Percentiles rank a stretch among this genome's conserved stretches.
phyloP scores from a whole-genome alignment of 1,284 basidiomycete species.

The Melanopsichium pennsylvanicum region DNA sequence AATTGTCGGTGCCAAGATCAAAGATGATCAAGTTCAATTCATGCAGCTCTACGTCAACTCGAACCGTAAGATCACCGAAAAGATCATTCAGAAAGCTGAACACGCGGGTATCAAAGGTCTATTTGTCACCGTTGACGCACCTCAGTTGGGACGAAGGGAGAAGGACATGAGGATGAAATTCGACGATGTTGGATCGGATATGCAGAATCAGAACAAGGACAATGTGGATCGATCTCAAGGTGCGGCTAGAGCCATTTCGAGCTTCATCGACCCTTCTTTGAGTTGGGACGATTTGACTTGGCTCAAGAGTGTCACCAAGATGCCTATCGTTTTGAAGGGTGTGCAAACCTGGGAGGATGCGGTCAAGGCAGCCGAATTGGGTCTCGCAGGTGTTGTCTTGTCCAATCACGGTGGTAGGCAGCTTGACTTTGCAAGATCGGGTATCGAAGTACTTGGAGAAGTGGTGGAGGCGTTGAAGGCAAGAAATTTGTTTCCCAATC shows the following conservation, averaged over 20 bases:
- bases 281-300: constrained; percentile 74
- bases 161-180: constrained; percentile 71
- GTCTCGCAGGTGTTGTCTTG: constrained; percentile 67
- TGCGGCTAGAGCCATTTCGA: constrained; percentile 68
- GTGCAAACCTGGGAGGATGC: constrained; percentile 73
- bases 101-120: constrained; percentile 78
- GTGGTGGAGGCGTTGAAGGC: constrained; percentile 79
- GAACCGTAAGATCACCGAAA: constrained; percentile 75
- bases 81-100: constrained; percentile 78
- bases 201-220: constrained; percentile 61
- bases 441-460: constrained; percentile 73
- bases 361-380: constrained; percentile 71
- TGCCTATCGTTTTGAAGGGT: constrained; percentile 86
- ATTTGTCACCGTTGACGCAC: constrained; percentile 88
- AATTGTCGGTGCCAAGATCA: constrained; percentile 73
- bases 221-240: constrained; percentile 51
- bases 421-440: constrained; percentile 60
- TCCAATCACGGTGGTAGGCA: constrained; percentile 69
- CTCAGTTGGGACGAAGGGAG: constrained; percentile 84
- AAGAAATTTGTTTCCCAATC: constrained; percentile 71
- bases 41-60: constrained; percentile 80
- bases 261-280: constrained; percentile 69
- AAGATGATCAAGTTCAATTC: constrained; percentile 70
- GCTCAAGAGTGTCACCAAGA: constrained; percentile 76
- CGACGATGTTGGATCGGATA: constrained; percentile 70